A percentile compares a stretch with the other conserved stretches of the same genome.
phyloP scores from a whole-genome alignment of 192 early-diverging fungal species.

The Dissophora ornata region DNA sequence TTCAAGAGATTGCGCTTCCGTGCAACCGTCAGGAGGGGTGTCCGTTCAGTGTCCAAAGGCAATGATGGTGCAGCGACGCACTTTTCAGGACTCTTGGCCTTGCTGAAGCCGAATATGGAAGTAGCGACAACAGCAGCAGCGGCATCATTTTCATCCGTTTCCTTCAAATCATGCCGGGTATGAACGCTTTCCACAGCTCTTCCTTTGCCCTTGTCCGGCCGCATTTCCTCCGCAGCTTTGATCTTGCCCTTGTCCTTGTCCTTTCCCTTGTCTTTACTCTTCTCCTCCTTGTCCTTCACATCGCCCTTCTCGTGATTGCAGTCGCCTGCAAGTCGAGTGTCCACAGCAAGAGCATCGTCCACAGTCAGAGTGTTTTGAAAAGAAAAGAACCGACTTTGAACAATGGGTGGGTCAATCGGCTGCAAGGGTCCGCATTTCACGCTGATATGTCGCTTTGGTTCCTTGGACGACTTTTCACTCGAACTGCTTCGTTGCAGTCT shows the following conservation, averaged over 20 bases:
- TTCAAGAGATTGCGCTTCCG: conserved; percentile 23
- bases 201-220: conserved; percentile 10
- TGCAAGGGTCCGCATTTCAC: not conserved
- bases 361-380: not conserved
- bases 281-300: too few relatives aligned
- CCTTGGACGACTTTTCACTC: not conserved
- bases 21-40: conserved; percentile 8
- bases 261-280: not conserved
- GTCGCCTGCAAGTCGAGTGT: too few relatives aligned
- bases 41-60: not conserved
- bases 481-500: not conserved
- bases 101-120: not conserved
- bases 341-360: too few relatives aligned
- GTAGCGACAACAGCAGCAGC: not conserved
- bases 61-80: not conserved
- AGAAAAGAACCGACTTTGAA: conserved; percentile 1
- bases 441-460: too few relatives aligned
- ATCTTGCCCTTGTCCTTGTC: not conserved
- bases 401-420: not conserved
- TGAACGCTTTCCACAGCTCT: not conserved
- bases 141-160: conserved; percentile 10
- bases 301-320: too few relatives aligned
- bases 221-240: not conserved
- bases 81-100: not conserved
- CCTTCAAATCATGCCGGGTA: not conserved